Base-by-base conservation (phyloP, 345 rosid genomes). In the Raphanus sativus region DNA sequence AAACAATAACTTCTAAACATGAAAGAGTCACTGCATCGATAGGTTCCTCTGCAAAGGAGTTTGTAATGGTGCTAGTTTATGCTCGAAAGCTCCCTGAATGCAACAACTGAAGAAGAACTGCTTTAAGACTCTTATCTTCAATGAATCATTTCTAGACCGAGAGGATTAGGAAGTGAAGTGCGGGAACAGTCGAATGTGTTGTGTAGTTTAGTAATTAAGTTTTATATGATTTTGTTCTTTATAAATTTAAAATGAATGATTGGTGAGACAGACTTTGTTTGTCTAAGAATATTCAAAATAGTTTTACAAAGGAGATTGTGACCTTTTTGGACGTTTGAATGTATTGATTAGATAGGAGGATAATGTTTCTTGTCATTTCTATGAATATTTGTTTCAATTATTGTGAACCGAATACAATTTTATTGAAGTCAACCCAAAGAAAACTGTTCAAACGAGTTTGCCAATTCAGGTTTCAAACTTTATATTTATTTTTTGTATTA, bases 21-120 rank as follows among this genome's bases (percentile, higher is more conserved):
- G 84, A 89, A 45, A 85, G 87, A 70, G 82, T 91, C 6, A 50
- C 85, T 4, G 88, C 91, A 25, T 75, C 84, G 0, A 81, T 91
- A 13, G 99, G 99, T 64, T 87, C 96, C 5, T 89, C 98, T 0
- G 99, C 98, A 0, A 92, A 89, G 87, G 99, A 95, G 50, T 95
- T 86, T 67, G 86, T 95, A 10, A 92, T 95, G 99, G 96, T 89
- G 70, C 81, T 95, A 62, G 87, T 85, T 8, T 95, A 95, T 74
- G 82, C 87, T 63, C 88, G 94, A 54, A 92, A 87, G 83, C 70
- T 50, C 61, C 82, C 81, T 9, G 74, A 78, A 65, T 26, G 42
- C 69, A 80, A 75, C 72, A 75, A 80, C 68, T 69, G 26, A 75
- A 26, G 30, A 63, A 8, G 29, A 68, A 68, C 2, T 30, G 12